Percentiles rank a stretch among this genome's conserved stretches.
Conservation (phyloP, 495 filamentous ascomycete genomes). For the Hypoxylon lienhwacheense region DNA sequence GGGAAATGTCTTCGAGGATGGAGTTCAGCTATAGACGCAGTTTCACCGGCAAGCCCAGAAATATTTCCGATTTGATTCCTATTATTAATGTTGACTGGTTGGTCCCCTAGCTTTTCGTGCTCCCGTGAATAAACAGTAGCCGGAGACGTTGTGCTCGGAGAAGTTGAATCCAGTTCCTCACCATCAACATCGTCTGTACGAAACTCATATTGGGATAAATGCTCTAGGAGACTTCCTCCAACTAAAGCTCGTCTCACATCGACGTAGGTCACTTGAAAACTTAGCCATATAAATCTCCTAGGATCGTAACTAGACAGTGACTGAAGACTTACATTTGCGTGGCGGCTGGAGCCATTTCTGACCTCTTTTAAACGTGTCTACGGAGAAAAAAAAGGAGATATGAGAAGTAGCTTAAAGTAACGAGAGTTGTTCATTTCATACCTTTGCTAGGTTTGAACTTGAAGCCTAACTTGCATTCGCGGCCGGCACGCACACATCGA, state of each 20-base stretch:
- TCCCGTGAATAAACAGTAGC: neutral
- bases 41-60: neutral
- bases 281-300: slow-evolving; percentile 2
- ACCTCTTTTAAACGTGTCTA: slow-evolving; percentile 31
- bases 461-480: slow-evolving; percentile 38
- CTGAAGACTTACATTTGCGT: slow-evolving; percentile 23
- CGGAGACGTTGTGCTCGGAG: slow-evolving; percentile 12
- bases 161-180: slow-evolving; percentile 7
- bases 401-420: slow-evolving; percentile 2
- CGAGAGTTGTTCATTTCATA: neutral
- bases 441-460: slow-evolving; percentile 40
- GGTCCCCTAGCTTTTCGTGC: neutral
- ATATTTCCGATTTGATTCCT: neutral
- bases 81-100: neutral
- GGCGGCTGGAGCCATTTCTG: slow-evolving; percentile 36
- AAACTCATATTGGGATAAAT: slow-evolving; percentile 20
- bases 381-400: neutral
- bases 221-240: slow-evolving; percentile 20
- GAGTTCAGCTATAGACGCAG: neutral
- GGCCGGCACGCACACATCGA: slow-evolving; percentile 41
- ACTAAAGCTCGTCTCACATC: slow-evolving; percentile 32
- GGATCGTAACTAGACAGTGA: neutral
- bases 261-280: slow-evolving; percentile 29
- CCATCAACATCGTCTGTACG: slow-evolving; percentile 10
- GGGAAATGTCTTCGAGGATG: neutral